These are phyloP conservation scores for Candida sp. DNA, from an alignment of 1,139 yeast species.

Conservation along the genomic window DNA sequence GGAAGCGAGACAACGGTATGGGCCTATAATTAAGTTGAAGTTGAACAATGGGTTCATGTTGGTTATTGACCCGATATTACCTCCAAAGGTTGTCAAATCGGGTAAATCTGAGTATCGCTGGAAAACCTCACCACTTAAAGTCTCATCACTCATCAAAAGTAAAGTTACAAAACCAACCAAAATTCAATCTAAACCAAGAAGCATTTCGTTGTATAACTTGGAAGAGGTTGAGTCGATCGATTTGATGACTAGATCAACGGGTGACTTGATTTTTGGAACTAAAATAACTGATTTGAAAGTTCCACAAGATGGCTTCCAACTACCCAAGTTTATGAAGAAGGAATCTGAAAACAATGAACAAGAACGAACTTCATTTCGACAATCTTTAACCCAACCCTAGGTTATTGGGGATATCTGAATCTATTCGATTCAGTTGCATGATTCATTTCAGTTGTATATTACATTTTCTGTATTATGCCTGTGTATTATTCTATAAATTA, in stretches of 20 bases:
- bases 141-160: neutral
- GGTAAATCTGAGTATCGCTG: neutral
- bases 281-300: neutral
- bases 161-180: neutral
- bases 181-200: neutral
- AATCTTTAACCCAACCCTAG: neutral
- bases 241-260: neutral
- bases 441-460: neutral
- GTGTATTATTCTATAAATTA: neutral
- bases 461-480: neutral
- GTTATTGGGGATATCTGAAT: neutral
- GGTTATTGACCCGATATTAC: slow-evolving; percentile 26
- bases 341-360: neutral
- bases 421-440: neutral
- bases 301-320: slow-evolving; percentile 3
- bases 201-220: neutral
- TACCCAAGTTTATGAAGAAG: slow-evolving; percentile 2
- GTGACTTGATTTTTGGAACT: slow-evolving; percentile 3
- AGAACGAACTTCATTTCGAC: neutral
- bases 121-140: neutral
- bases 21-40: slow-evolving; percentile 23
- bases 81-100: slow-evolving; percentile 19
- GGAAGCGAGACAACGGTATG: slow-evolving; percentile 17
- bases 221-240: neutral
- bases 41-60: slow-evolving; percentile 27